Evolutionary conservation across 805 yeast species (phyloP), one percentile per base, ranked within the genome.

Genomic region (Candida suzukii): DNA sequence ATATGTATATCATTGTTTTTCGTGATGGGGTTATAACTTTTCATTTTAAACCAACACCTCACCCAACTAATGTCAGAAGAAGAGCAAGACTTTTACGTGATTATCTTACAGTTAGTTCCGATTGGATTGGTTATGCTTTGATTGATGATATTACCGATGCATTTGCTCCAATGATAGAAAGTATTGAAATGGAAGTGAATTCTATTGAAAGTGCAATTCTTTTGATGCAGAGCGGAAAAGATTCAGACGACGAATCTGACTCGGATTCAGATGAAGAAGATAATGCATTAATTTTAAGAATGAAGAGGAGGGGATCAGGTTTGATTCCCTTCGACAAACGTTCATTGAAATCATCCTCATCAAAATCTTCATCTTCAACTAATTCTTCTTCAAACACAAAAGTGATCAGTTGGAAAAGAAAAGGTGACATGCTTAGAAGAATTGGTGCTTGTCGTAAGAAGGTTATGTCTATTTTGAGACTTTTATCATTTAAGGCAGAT

Each of bases 121-220:
- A 93, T 60, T 93, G 99, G 99, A 83, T 93, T 36, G 91, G 96
- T 1, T 93, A 93, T 63, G 98, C 98, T 0, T 66, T 93, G 47
- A 87, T 93, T 51, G 99, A 93, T 66, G 98, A 93, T 59, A 87
- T 93, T 48, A 91, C 97, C 0, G 99, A 93, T 68, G 95, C 95
- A 0, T 93, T 87, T 68, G 98, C 95, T 1, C 99, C 99, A 2
- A 78, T 93, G 83, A 90, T 93, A 47, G 95, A 87, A 44, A 77
- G 91, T 37, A 90, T 93, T 40, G 98, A 93, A 57, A 88, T 81
- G 44, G 99, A 93, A 53, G 98, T 93, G 19, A 88, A 88, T 57
- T 74, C 78, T n/a, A 93, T 93, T 46, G 99, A 93, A 55, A 96
- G 91, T 54, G 84, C 90, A 3, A 91, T 93, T 40, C 67, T 93